A percentile compares a stretch with the other conserved stretches of the same genome.
Conservation (phyloP, 352 stramenopile genomes). For the Globisporangium okanoganense region DNA sequence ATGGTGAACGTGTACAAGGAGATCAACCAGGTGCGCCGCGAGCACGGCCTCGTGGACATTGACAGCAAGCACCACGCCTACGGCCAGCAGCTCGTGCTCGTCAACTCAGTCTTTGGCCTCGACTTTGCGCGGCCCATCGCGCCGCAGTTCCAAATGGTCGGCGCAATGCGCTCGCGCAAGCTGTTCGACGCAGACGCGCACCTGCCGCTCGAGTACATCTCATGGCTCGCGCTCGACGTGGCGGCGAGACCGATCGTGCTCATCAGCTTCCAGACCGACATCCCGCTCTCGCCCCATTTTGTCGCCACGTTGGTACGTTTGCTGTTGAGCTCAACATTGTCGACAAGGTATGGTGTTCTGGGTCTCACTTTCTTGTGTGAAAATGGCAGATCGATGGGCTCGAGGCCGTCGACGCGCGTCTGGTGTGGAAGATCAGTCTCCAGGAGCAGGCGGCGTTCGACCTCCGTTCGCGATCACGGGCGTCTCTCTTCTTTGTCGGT, state of each 20-base stretch:
- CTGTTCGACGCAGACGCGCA: not conserved
- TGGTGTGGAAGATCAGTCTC: constrained; percentile 60
- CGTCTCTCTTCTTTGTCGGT: constrained; percentile 52
- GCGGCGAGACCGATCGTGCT: constrained; percentile 40
- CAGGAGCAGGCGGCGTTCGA: constrained; percentile 60
- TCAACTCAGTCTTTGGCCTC: constrained; percentile 81
- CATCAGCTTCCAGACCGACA: constrained; percentile 51
- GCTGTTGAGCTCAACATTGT: not conserved
- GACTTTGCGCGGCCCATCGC: constrained; percentile 71
- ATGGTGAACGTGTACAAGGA: constrained; percentile 60
- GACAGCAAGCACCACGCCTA: constrained; percentile 51
- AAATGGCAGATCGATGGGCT: constrained; percentile 44
- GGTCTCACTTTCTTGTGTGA: not conserved
- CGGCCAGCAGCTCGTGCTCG: constrained; percentile 62
- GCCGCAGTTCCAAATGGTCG: constrained; percentile 77
- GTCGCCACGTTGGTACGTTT: constrained; percentile 47
- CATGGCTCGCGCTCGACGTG: constrained; percentile 32
- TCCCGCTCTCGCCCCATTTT: constrained; percentile 47
- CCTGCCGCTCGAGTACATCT: constrained; percentile 32
- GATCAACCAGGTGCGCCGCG: constrained; percentile 52
- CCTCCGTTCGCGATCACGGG: constrained; percentile 32
- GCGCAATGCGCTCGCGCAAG: constrained; percentile 39
- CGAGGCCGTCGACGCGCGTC: constrained; percentile 40
- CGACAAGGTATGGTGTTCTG: not conserved
- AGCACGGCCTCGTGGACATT: constrained; percentile 46